Conservation (phyloP, 306 rosid species). For the Prunus fruticosa region DNA sequence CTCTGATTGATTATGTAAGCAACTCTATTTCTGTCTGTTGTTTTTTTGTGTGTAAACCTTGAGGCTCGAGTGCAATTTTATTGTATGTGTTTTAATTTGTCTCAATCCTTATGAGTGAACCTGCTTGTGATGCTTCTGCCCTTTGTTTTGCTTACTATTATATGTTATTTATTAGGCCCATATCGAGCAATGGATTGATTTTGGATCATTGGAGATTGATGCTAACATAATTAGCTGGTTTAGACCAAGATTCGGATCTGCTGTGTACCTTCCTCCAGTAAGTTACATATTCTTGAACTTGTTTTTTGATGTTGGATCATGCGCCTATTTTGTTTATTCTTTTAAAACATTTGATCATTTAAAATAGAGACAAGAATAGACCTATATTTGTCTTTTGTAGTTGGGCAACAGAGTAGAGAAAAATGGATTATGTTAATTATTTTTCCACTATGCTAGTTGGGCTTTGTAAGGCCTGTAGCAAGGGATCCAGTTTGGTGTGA, state of each 20-base stretch:
- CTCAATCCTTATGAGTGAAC: neutral
- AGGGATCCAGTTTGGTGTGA: neutral
- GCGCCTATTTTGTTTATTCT: neutral
- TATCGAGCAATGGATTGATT: constrained; percentile 86
- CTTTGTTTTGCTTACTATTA: constrained; percentile 3
- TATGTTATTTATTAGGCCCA: constrained; percentile 46
- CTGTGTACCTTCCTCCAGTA: constrained; percentile 55
- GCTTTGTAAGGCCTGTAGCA: neutral
- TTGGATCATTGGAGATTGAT: constrained; percentile 67
- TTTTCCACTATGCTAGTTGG: neutral
- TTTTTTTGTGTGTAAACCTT: neutral
- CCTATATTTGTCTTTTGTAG: neutral
- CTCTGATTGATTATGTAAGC: constrained; percentile 55
- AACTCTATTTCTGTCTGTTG: neutral
- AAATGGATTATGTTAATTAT: neutral
- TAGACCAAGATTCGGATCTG: constrained; percentile 40
- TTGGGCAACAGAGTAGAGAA: neutral
- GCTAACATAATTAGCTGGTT: constrained; percentile 29
- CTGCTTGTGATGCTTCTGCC: neutral
- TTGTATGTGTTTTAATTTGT: neutral
- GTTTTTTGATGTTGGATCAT: neutral
- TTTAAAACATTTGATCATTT: neutral
- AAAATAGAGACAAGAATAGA: neutral
- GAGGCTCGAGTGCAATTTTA: neutral
- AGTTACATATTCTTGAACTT: constrained; percentile 11